These are phyloP conservation scores for Solanum okadae DNA, from an alignment of 257 asterid genomes.

Conservation along the genomic window DNA sequence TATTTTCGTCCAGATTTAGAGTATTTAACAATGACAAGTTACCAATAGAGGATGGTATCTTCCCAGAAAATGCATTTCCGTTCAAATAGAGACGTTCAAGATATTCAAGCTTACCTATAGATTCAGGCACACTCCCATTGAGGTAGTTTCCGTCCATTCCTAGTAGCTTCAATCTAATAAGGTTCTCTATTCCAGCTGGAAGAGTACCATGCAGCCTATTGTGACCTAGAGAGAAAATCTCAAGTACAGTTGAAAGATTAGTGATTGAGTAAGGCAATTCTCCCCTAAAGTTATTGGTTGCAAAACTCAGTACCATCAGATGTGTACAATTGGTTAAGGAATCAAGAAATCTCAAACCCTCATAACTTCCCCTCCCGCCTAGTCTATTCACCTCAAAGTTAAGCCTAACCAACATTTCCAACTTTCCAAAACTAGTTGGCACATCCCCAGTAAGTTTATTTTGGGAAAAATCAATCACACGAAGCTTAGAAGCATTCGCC, in stretches of 20 bases:
- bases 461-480: slow-evolving; percentile 5
- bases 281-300: background rate
- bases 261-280: slow-evolving; percentile 11
- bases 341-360: slow-evolving; percentile 2
- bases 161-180: background rate
- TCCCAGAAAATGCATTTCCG: slow-evolving; percentile 4
- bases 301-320: slow-evolving; percentile 12
- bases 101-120: slow-evolving; percentile 2
- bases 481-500: slow-evolving; percentile 13
- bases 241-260: slow-evolving; percentile 12
- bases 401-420: background rate
- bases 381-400: slow-evolving; percentile 6
- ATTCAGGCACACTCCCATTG: slow-evolving; percentile 6
- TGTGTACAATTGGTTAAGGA: slow-evolving; percentile 13
- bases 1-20: slow-evolving; percentile 5
- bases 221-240: background rate
- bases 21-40: slow-evolving; percentile 2
- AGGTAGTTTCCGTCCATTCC: background rate
- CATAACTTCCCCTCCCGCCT: slow-evolving; percentile 3
- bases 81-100: background rate
- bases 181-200: slow-evolving; percentile 11
- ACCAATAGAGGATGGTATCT: slow-evolving; percentile 7
- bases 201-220: slow-evolving; percentile 12
- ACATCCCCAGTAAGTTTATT: slow-evolving; percentile 5
- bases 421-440: slow-evolving; percentile 2